These are phyloP conservation scores for Diutina rugosa DNA, from an alignment of 1,139 yeast species.

Conservation along the genomic window DNA sequence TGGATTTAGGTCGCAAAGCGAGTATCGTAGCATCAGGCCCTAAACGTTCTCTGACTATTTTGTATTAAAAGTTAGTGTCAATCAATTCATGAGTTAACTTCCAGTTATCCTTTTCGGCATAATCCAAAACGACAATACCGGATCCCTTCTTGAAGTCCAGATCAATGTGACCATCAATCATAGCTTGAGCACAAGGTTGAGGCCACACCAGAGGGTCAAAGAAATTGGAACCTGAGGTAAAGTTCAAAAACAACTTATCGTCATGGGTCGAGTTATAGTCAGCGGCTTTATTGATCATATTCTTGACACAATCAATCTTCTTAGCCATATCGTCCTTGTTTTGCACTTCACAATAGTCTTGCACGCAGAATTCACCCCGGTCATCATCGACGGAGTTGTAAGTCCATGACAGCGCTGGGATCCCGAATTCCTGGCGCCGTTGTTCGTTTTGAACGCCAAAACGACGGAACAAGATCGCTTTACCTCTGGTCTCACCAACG, in stretches of 20 bases:
- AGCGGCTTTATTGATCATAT: conserved; percentile 41
- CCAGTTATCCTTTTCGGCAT: conserved; percentile 55
- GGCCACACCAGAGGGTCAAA: conserved; percentile 72
- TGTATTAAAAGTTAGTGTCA: conserved; percentile 34
- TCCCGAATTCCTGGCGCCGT: conserved; percentile 37
- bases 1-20: too few species aligned
- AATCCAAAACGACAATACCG: conserved; percentile 58
- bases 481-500: conserved; percentile 55
- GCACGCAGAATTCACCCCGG: conserved; percentile 50
- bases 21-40: too few species aligned
- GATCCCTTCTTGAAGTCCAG: conserved; percentile 40
- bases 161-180: conserved; percentile 29
- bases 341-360: conserved; percentile 62
- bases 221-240: conserved; percentile 65
- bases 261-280: conserved; percentile 35
- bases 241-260: conserved; percentile 55
- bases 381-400: conserved; percentile 60
- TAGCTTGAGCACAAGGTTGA: conserved; percentile 43
- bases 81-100: conserved; percentile 38
- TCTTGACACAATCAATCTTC: conserved; percentile 46
- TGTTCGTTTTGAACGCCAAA: conserved; percentile 46
- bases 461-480: conserved; percentile 53
- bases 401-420: conserved; percentile 56
- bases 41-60: not conserved
- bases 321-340: conserved; percentile 38